phyloP scores from a whole-genome alignment of 257 asterid genomes.

The Solanum appendiculatum region DNA sequence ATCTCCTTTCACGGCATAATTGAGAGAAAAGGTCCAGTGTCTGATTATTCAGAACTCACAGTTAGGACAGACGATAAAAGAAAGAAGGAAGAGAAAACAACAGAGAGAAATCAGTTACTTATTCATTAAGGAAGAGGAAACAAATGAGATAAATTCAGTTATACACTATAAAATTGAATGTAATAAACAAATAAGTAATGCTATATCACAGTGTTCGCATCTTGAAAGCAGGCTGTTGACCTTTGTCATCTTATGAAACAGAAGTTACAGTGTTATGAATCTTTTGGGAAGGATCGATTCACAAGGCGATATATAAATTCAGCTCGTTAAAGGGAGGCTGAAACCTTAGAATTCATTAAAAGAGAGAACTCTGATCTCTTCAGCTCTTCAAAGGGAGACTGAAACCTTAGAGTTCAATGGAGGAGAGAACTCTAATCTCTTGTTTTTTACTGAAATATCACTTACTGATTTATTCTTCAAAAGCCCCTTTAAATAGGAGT shows the following conservation, averaged over 20 bases:
- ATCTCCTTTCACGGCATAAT: conserved; percentile 93
- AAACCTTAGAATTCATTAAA: too few species aligned
- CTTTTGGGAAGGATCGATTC: too few species aligned
- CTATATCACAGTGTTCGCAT: neutral
- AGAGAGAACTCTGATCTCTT: too few species aligned
- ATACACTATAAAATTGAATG: neutral
- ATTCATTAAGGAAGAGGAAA: neutral
- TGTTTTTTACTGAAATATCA: too few species aligned
- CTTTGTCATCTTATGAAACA: neutral
- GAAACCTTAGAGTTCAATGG: too few species aligned
- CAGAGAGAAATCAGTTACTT: neutral
- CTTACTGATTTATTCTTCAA: too few species aligned
- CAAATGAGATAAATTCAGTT: neutral
- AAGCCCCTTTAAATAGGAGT: too few species aligned
- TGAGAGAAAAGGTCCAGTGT: conserved; percentile 95
- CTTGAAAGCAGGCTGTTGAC: neutral
- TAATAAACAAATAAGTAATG: neutral
- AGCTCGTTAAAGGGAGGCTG: too few species aligned
- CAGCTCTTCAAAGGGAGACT: too few species aligned
- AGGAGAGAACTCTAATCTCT: too few species aligned
- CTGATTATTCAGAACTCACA: conserved; percentile 25
- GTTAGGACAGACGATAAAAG: conserved; percentile 6
- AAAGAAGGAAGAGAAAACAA: neutral
- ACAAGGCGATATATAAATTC: too few species aligned
- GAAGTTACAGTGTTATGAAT: too few species aligned